Percentiles rank a stretch among this genome's conserved stretches.
Conservation (phyloP, 257 asterid genomes). For the Leonotis leonurus region DNA sequence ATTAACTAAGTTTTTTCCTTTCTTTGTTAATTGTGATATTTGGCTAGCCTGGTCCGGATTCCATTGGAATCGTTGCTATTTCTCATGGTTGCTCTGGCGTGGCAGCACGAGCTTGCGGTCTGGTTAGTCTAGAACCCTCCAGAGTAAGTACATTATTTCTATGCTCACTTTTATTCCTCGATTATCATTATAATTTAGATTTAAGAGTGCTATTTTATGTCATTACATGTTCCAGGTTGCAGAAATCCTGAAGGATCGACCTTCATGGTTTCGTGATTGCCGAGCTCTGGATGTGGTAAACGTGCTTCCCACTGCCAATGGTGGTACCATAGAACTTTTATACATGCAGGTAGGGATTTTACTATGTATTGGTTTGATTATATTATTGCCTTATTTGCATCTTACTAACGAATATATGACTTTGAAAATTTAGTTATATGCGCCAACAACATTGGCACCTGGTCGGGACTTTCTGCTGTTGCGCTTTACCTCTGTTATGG, state of each 20-base stretch:
- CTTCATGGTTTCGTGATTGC: conserved; percentile 93
- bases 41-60: conserved; percentile 98
- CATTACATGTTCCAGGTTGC: conserved; percentile 49
- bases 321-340: conserved; percentile 91
- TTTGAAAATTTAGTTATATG: background rate
- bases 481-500: no score
- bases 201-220: background rate
- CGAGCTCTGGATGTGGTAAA: conserved; percentile 75
- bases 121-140: conserved; percentile 88
- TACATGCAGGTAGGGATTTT: conserved; percentile 67
- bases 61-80: conserved; percentile 97
- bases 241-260: conserved; percentile 93
- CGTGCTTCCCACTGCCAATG: conserved; percentile 88
- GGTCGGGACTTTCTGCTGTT: no score
- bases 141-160: conserved; percentile 39
- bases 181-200: background rate
- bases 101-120: conserved; percentile 96
- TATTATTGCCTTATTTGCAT: background rate
- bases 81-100: conserved; percentile 98
- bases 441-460: no score
- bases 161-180: background rate
- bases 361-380: background rate
- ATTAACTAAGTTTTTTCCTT: background rate
- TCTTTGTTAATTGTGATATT: background rate
- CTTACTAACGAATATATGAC: background rate